A percentile compares a stretch with the other conserved stretches of the same genome.
Conservation (phyloP, 2,329 filamentous ascomycete species). For the Stylonectria norvegica region DNA sequence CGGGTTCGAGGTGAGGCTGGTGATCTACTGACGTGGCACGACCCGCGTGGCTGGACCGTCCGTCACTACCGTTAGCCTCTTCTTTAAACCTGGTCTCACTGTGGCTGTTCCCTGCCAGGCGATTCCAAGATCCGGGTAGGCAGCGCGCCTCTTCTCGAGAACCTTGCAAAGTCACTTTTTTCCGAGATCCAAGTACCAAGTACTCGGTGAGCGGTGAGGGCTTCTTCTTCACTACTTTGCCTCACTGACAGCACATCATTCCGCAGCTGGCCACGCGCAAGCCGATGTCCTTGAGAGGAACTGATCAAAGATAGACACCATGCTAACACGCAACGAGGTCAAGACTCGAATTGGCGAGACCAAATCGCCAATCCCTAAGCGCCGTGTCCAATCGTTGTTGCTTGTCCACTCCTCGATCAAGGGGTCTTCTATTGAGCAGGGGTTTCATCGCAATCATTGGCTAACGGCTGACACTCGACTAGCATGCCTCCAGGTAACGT, state of each 20-base stretch:
- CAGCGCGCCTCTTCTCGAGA: conserved; percentile 7
- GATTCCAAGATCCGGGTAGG: conserved; percentile 17
- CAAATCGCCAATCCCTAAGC: conserved; percentile 23
- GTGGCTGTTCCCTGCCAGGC: conserved; percentile 21
- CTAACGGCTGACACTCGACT: conserved; percentile 22
- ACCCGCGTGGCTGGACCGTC: conserved; percentile 31
- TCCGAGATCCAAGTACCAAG: conserved; percentile 26
- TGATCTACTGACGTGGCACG: conserved; percentile 41
- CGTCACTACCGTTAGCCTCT: conserved; percentile 19
- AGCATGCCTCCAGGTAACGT: conserved; percentile 33
- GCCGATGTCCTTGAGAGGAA: conserved; percentile 8
- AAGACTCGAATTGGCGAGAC: conserved; percentile 10
- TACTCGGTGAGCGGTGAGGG: conserved; percentile 27
- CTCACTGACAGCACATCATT: conserved; percentile 29
- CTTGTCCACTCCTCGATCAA: conserved; percentile 28
- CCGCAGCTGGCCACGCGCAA: conserved; percentile 20
- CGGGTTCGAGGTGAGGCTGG: conserved; percentile 36
- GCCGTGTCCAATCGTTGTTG: conserved; percentile 34
- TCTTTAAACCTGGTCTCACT: conserved; percentile 13
- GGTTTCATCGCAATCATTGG: conserved; percentile 35
- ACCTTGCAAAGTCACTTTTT: conserved; percentile 29
- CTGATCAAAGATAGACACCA: conserved; percentile 3
- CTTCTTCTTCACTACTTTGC: conserved; percentile 18
- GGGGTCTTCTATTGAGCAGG: conserved; percentile 27
- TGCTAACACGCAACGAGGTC: conserved; percentile 9